Conservation (phyloP, 192 early-diverging fungal genomes). For the Backusella mclennaniae region DNA sequence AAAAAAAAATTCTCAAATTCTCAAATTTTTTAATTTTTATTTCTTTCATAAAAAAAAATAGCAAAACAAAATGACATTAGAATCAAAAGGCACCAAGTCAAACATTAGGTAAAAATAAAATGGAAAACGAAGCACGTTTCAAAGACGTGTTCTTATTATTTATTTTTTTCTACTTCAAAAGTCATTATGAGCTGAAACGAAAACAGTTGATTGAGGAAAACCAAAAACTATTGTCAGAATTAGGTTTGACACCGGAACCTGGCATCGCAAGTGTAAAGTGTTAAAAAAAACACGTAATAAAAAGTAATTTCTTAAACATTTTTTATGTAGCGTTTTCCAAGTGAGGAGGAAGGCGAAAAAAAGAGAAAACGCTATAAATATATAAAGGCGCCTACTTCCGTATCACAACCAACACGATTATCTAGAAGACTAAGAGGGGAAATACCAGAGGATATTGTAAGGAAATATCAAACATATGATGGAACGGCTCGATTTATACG, state of each 20-base stretch:
- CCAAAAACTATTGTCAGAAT: constrained; percentile 38
- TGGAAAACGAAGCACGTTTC: background rate
- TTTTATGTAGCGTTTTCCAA: background rate
- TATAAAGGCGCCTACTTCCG: background rate
- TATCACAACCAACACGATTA: background rate
- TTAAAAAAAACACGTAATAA: background rate
- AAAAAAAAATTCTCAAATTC: too few relatives aligned
- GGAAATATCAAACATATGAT: background rate
- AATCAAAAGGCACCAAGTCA: background rate
- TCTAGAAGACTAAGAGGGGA: constrained; percentile 31
- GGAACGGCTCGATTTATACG: too few relatives aligned
- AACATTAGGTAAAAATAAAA: background rate
- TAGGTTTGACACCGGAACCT: constrained; percentile 27
- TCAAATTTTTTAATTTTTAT: too few relatives aligned
- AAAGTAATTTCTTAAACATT: background rate
- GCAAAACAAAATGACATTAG: background rate
- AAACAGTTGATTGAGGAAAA: constrained; percentile 43
- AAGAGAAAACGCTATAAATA: constrained; percentile 1
- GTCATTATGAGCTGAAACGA: constrained; percentile 43
- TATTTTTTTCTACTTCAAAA: background rate
- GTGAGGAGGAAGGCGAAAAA: background rate
- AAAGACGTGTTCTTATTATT: too few relatives aligned
- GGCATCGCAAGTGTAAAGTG: background rate
- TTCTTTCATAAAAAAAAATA: background rate
- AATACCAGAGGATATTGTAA: constrained; percentile 32